Percentiles rank a stretch among this genome's conserved stretches.
phyloP scores from a whole-genome alignment of 2,329 filamentous ascomycete genomes.

The Daldinia sp. region DNA sequence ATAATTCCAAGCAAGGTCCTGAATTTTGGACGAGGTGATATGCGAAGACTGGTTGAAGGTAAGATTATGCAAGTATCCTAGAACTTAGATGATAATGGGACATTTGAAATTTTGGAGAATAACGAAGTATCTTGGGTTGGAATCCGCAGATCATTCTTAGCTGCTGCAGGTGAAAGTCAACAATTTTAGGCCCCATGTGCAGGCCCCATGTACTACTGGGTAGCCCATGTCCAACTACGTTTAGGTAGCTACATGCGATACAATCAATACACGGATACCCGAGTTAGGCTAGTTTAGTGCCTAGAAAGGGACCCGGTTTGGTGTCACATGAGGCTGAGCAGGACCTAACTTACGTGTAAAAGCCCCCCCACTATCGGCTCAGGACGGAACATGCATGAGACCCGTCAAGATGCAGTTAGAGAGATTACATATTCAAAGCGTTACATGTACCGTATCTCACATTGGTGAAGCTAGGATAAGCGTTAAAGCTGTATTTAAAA shows the following conservation, averaged over 20 bases:
- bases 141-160: not conserved
- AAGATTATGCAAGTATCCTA: constrained; percentile 2
- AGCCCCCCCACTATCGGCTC: not conserved
- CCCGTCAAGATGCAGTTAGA: constrained; percentile 2
- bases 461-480: not conserved
- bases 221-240: not conserved
- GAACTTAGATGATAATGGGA: not conserved
- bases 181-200: constrained; percentile 7
- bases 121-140: not conserved
- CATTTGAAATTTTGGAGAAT: not conserved
- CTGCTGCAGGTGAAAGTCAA: constrained; percentile 9
- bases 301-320: not conserved
- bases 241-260: not conserved
- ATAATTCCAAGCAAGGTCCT: not conserved
- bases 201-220: not conserved
- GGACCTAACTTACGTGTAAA: constrained; percentile 12
- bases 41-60: not conserved
- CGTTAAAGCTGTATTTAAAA: not conserved
- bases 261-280: constrained; percentile 2
- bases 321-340: constrained; percentile 11
- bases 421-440: not conserved
- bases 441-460: not conserved
- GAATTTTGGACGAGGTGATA: not conserved
- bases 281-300: constrained; percentile 6
- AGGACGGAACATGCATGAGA: constrained; percentile 9